A percentile compares a stretch with the other conserved stretches of the same genome.
Conservation (phyloP, 1,139 yeast genomes). For the Candida labiduridarum region DNA sequence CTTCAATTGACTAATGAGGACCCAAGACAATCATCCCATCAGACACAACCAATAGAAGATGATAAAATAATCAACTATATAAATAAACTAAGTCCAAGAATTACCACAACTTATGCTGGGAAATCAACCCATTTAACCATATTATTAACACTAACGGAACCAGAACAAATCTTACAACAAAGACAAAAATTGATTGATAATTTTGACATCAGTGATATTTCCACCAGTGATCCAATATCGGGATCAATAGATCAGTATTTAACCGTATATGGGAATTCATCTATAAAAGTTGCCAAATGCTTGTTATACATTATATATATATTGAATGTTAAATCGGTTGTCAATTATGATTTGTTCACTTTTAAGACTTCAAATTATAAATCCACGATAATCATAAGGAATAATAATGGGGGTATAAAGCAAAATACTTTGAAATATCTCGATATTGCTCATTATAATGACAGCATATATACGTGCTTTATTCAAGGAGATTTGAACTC, state of each 20-base stretch:
- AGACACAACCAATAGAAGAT: constrained; percentile 9
- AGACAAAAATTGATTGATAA: constrained; percentile 17
- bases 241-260: constrained; percentile 35
- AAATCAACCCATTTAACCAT: constrained; percentile 15
- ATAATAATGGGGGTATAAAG: neutral
- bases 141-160: constrained; percentile 30
- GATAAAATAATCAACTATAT: constrained; percentile 14
- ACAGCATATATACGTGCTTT: constrained; percentile 14
- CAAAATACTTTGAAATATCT: constrained; percentile 13
- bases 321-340: constrained; percentile 27
- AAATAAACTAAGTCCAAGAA: constrained; percentile 12
- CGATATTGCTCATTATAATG: constrained; percentile 13
- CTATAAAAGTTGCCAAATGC: constrained; percentile 23
- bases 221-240: constrained; percentile 22
- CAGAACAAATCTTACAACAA: constrained; percentile 12
- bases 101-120: neutral
- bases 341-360: constrained; percentile 24
- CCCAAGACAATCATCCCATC: neutral
- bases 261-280: constrained; percentile 27
- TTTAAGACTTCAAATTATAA: constrained; percentile 35
- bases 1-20: constrained; percentile 4
- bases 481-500: constrained; percentile 25
- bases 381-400: constrained; percentile 13
- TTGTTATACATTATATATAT: constrained; percentile 24
- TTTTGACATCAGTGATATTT: constrained; percentile 24